Conservation (phyloP, 805 yeast genomes). For the Metschnikowia peoriensis region DNA sequence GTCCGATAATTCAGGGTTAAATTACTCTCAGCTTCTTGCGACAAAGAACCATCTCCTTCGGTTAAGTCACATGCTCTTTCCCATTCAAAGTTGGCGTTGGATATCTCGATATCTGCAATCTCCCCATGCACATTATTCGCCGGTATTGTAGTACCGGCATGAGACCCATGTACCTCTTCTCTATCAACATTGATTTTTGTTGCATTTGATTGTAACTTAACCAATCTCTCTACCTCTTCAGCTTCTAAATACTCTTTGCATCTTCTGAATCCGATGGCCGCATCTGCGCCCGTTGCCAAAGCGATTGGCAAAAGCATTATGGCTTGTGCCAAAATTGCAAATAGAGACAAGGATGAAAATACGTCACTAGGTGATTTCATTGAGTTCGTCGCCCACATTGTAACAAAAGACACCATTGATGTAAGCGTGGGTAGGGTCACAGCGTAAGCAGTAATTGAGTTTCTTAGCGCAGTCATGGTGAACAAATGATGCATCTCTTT, state of each 20-base stretch:
- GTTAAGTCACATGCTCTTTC: constrained; percentile 4
- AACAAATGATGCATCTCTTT: constrained; percentile 41
- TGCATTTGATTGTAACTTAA: no score
- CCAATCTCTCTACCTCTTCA: constrained; percentile 11
- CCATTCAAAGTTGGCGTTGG: constrained; percentile 17
- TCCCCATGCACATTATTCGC: background rate
- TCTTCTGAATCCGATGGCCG: constrained; percentile 37
- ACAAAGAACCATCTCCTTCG: background rate
- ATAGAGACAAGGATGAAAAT: constrained; percentile 43
- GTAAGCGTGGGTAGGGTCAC: constrained; percentile 42
- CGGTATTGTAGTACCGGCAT: background rate
- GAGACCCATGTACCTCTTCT: no score
- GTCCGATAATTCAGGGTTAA: no score
- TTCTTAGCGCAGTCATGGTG: constrained; percentile 42
- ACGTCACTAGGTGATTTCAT: constrained; percentile 37
- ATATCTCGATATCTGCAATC: constrained; percentile 10
- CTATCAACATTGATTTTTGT: no score
- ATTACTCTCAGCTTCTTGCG: background rate
- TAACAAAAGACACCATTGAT: constrained; percentile 45
- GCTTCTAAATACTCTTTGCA: constrained; percentile 24
- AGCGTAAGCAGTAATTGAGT: constrained; percentile 43
- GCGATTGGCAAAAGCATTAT: constrained; percentile 45
- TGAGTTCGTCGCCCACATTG: constrained; percentile 45
- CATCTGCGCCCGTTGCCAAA: constrained; percentile 45
- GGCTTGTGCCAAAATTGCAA: constrained; percentile 43